Conservation (phyloP, 2,329 filamentous ascomycete genomes). For the Ceratocystis colombiana region DNA sequence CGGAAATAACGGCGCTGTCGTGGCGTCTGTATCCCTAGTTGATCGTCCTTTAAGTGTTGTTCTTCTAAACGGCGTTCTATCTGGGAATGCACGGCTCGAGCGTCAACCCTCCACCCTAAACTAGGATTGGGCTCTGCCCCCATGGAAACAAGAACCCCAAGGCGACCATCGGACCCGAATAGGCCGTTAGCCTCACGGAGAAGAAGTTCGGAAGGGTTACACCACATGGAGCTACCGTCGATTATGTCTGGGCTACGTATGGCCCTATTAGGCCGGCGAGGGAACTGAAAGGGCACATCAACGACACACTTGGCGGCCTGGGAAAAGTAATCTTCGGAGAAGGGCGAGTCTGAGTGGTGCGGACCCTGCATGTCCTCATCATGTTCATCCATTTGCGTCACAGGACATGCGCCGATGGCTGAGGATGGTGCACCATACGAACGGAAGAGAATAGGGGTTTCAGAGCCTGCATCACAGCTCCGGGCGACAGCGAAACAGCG, state of each 20-base stretch:
- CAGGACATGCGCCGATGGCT: neutral
- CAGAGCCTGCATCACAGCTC: neutral
- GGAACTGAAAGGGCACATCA: neutral
- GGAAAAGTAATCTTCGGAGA: constrained; percentile 5
- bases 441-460: neutral
- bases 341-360: neutral
- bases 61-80: neutral
- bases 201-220: neutral
- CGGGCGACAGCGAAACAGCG: constrained; percentile 4
- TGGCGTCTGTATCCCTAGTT: neutral
- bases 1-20: neutral
- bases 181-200: neutral
- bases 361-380: neutral
- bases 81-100: neutral
- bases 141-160: constrained; percentile 4
- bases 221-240: neutral
- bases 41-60: neutral
- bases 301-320: constrained; percentile 7
- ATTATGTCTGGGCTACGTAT: neutral
- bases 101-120: neutral
- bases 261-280: neutral
- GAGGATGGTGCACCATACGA: neutral
- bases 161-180: neutral
- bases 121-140: constrained; percentile 7
- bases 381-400: neutral